Percentiles rank a stretch among this genome's conserved stretches.
These are phyloP conservation scores for Ophiostoma tasmaniense DNA, from an alignment of 2,329 filamentous ascomycete species.

Conservation along the genomic window DNA sequence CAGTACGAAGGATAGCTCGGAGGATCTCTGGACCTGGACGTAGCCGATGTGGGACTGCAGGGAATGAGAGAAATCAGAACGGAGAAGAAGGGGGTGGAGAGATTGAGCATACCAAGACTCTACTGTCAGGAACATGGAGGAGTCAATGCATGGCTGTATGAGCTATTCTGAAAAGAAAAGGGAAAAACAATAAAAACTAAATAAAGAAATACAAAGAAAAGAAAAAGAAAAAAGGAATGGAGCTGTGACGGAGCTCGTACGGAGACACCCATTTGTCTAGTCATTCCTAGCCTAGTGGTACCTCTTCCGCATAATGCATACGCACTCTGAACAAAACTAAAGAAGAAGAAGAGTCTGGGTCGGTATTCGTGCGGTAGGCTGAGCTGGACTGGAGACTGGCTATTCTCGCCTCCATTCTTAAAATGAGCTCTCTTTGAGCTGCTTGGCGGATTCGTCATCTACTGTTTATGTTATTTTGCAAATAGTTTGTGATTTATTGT, in stretches of 20 bases:
- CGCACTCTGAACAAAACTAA: background rate
- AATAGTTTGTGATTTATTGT: background rate
- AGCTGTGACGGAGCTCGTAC: slow-evolving; percentile 1
- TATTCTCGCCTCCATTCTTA: background rate
- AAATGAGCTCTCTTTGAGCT: background rate
- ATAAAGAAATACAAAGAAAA: background rate
- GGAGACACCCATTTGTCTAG: background rate
- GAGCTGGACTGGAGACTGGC: background rate
- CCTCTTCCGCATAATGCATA: background rate
- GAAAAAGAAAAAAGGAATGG: background rate
- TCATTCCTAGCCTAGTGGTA: background rate
- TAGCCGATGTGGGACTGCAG: slow-evolving; percentile 1
- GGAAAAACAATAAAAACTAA: background rate
- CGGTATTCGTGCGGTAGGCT: background rate
- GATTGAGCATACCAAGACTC: background rate
- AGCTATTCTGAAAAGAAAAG: background rate
- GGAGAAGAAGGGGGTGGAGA: background rate
- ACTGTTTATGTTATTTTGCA: background rate
- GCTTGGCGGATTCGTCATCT: slow-evolving; percentile 6
- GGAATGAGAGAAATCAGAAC: background rate
- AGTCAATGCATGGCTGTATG: background rate
- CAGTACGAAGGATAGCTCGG: background rate
- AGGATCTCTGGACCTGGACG: background rate
- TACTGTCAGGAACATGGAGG: background rate
- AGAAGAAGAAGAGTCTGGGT: background rate